Base-by-base conservation (phyloP, 1,139 yeast genomes). In the Geotrichum citri-aurantii region DNA sequence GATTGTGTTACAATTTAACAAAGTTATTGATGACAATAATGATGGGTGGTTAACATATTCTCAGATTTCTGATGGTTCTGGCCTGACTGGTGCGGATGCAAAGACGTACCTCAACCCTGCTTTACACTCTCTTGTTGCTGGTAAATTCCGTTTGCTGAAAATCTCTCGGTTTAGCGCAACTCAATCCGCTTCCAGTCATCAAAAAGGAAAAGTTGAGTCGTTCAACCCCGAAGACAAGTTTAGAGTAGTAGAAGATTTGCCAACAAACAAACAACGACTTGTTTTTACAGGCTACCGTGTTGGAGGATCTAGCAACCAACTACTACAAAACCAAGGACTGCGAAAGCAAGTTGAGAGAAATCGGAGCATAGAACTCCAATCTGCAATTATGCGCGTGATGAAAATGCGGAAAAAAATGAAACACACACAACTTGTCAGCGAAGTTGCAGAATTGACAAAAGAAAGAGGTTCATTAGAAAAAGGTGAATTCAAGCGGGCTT, bases 351-450 rank as follows among this genome's bases (percentile, higher is more conserved):
- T 52, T 11, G 44, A 23, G 4, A 31, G 46, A 7, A 74, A 72
- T 48, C 68, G 73, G 23, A 65, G 67, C 47, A 68, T 68, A 62
- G 70, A 70, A 48, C 63, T 75, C 11, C 75, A 71, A 56, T 77
- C 78, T 0, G 71, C 72, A 11, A 70, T 75, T 19, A 70, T 72
- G 10, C 66, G 77, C 14, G 60, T 68, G 37, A 65, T 76, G 73
- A 75, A 75, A 63, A 61, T 69, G 3, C 64, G 69, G 4, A 68
- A 68, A 54, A 59, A 59, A 21, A 62, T 76, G 51, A 52, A 60
- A 2, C 80, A 78, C 62, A 68, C 67, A 0, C 70, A 69, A 29
- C 68, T 78, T n/a, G 66, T 75, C 1, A 69, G 67, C 48, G 66
- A 65, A 56, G 66, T 71, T 1, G 62, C 70, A 29, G 69, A 67